Base-by-base conservation (phyloP, 306 rosid species). In the Morella rubra region DNA sequence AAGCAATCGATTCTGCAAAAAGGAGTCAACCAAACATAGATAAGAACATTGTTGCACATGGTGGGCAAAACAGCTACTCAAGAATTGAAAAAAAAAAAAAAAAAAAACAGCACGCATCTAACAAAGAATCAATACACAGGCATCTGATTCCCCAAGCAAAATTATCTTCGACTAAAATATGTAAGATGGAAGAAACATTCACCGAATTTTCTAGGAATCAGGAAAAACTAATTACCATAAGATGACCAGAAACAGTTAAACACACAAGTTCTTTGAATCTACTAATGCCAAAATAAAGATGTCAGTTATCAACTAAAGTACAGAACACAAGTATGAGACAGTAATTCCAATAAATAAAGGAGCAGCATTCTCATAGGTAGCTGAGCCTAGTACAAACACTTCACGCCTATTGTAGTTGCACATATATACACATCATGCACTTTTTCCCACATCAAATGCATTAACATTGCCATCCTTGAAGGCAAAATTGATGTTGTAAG, bases 1-100 rank as follows among this genome's bases (percentile, higher is more conserved):
- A 82, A 93, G 98, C 86, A 93, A 80, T 75, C 98, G 98, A 71
- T 93, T 93, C 98, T 93, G 89, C 79, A 80, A 77, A 73, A 50
- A 60, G 67, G 72, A 14, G 44, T 49, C 49, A n/a, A 76, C 15
- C 70, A 71, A 46, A 65, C 71, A 52, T 65, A 79, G 61, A 46
- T 49, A 7, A 54, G 61, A 81, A 64, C 52, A 8, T 42, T 27
- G 20, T 54, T 14, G 13, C 56, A 16, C 44, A 59, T 70, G 70
- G 44, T 19, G 56, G 59, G 19, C 22, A 53, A 42, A 72, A 53
- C 44, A 55, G 67, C 27, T 67, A 67, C 46, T 70, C 0, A 10
- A 44, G 40, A 52, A 32, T 32, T 32, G 37, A 32, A 71, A 32
- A 66, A 42, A 66, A 42, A 42, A 46, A 68, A 60, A 77, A 40